Evolutionary conservation across 1,139 yeast genomes (phyloP).

Genomic region (Arxiozyma slooffiae): DNA sequence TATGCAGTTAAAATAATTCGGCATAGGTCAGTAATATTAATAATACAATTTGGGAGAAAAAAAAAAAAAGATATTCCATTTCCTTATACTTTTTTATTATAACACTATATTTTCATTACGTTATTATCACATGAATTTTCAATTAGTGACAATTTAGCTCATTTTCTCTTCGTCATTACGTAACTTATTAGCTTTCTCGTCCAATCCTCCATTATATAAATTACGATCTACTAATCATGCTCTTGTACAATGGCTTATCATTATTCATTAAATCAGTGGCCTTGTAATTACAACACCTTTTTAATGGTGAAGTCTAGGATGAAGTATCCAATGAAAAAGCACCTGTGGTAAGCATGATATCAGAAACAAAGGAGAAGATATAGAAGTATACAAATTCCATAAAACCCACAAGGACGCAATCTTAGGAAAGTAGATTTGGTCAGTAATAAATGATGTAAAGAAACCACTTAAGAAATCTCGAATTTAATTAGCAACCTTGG

Average conservation of each 20-base stretch:
- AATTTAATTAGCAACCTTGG: conserved; percentile 65
- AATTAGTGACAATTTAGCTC: no score
- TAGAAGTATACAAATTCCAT: conserved; percentile 51
- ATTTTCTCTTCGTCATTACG: neutral
- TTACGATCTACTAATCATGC: conserved; percentile 16
- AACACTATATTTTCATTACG: no score
- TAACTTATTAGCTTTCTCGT: neutral
- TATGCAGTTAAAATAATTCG: no score
- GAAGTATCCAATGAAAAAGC: conserved; percentile 41
- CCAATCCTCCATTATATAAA: neutral
- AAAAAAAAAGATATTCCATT: no score
- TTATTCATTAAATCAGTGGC: conserved; percentile 20
- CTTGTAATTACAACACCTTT: conserved; percentile 30
- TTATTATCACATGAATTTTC: no score
- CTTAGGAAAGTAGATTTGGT: conserved; percentile 40
- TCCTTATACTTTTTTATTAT: no score
- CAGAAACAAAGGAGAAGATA: conserved; percentile 59
- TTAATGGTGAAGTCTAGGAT: conserved; percentile 26
- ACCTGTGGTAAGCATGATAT: conserved; percentile 43
- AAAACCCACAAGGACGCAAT: conserved; percentile 71
- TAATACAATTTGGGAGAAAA: neutral
- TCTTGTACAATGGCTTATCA: conserved; percentile 24
- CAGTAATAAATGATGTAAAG: conserved; percentile 65
- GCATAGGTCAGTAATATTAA: neutral
- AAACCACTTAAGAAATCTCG: conserved; percentile 72